These are phyloP conservation scores for Eucalyptus lansdowneana DNA, from an alignment of 345 rosid genomes.

Conservation along the genomic window DNA sequence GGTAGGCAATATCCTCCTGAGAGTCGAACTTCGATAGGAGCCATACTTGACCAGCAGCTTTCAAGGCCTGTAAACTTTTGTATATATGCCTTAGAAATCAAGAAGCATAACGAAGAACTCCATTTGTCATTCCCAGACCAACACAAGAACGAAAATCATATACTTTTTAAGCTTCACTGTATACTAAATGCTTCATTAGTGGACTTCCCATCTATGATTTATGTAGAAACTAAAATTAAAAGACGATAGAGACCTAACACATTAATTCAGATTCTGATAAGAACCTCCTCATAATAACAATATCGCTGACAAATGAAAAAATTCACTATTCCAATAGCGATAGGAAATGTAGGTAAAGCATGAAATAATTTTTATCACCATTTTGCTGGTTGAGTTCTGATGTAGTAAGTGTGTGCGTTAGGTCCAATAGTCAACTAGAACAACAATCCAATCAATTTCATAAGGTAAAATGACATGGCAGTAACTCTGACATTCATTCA, in stretches of 20 bases:
- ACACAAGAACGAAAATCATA: not conserved
- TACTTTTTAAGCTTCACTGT: not conserved
- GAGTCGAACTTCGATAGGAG: conserved; percentile 54
- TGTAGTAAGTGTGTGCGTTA: not conserved
- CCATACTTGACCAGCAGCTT: conserved; percentile 55
- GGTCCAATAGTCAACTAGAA: not conserved
- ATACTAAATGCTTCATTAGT: not conserved
- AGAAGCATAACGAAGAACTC: not conserved
- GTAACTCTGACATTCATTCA: not conserved
- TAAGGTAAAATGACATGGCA: not conserved
- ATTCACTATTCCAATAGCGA: too few relatives aligned
- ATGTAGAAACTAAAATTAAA: not conserved
- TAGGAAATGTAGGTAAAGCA: too few relatives aligned
- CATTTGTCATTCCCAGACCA: not conserved
- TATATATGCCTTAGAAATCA: not conserved
- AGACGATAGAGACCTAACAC: not conserved
- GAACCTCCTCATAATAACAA: too few relatives aligned
- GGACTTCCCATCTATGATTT: not conserved
- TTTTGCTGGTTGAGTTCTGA: not conserved
- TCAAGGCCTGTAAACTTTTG: conserved; percentile 22
- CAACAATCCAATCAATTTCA: not conserved
- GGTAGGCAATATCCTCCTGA: conserved; percentile 66
- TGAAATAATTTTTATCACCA: not conserved
- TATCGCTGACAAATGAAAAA: too few relatives aligned
- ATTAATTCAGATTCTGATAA: not conserved